Evolutionary conservation across 1,284 basidiomycete genomes (phyloP), one percentile per base, ranked within the genome.

Genomic region (Cutaneotrichosporon cavernicola): DNA sequence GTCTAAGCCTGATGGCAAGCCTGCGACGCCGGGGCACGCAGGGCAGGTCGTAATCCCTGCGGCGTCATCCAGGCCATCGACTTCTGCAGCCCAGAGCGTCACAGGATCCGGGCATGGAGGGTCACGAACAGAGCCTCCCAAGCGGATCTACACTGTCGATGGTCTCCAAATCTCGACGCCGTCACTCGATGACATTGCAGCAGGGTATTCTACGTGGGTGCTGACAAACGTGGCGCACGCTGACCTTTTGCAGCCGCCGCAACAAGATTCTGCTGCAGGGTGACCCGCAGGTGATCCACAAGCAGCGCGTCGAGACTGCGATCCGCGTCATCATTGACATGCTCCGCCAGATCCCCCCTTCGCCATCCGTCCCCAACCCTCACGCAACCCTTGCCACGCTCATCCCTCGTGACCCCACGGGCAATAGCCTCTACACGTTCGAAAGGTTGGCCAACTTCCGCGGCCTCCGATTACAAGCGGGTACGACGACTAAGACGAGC

Each of bases 291-390:
- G 58, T 66, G 57, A 75, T 77, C 56, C 71, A 71, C 56, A 79
- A 79, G 61, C 76, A 77, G 53, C 67, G 78, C 36, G 78, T 79
- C 10, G 78, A 79, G 61, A 79, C 78, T 4, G 78, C 78, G 50
- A 79, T 79, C 55, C 72, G 77, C 22, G 75, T 77, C 32, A 76
- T 78, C 65, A 66, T 79, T 57, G 77, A 79, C 65, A 66, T 79
- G 40, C 68, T 78, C 11, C 72, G 75, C 56, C 65, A 72, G 40
- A 70, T 76, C 21, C 75, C 77, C 5, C 63, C 70, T 2, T 67
- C 73, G 8, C 67, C 69, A 2, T 70, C 69, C 34, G 55, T 58
- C 46, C 73, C 63, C 11, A 55, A 62, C 50, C 59, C 70, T 11
- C 67, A 69, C 31, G 69, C 74, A 6, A 56, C 65, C 9, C 56